A percentile compares a stretch with the other conserved stretches of the same genome.
Evolutionary conservation across 176 grass and related monocot species (phyloP).

Genomic region (Bothriochloa decipiens): DNA sequence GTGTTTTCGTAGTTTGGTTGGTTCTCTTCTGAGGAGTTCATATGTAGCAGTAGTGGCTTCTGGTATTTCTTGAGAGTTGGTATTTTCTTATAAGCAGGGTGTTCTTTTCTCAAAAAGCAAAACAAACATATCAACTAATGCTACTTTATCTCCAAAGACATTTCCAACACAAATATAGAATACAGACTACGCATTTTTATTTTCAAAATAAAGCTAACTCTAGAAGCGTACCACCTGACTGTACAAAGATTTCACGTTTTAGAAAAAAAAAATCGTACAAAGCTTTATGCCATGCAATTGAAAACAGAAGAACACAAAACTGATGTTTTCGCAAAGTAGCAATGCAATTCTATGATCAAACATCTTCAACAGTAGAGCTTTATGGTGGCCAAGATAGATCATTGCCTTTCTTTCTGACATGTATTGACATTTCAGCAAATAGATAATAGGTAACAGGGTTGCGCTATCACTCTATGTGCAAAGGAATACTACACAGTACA

Average conservation of each 20-base stretch:
- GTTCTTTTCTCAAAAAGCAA: neutral
- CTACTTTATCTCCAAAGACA: neutral
- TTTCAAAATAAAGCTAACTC: neutral
- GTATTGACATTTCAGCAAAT: neutral
- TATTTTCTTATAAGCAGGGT: neutral
- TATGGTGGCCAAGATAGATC: neutral
- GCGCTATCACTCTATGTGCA: neutral
- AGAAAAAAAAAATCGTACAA: too few relatives aligned
- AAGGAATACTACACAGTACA: neutral
- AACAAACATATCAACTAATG: neutral
- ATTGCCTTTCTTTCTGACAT: neutral
- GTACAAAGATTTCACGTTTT: neutral
- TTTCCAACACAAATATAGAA: neutral
- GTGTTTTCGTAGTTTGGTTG: neutral
- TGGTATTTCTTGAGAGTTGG: neutral
- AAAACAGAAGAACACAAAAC: neutral
- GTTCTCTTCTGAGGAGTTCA: neutral
- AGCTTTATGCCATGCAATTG: neutral
- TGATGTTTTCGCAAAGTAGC: neutral
- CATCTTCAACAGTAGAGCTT: neutral
- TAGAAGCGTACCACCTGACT: neutral
- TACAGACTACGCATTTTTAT: neutral
- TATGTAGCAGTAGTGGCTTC: neutral
- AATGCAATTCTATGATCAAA: neutral
- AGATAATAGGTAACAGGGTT: too few relatives aligned